phyloP scores from a whole-genome alignment of 2,329 filamentous ascomycete genomes.

The Claviceps cyperi region DNA sequence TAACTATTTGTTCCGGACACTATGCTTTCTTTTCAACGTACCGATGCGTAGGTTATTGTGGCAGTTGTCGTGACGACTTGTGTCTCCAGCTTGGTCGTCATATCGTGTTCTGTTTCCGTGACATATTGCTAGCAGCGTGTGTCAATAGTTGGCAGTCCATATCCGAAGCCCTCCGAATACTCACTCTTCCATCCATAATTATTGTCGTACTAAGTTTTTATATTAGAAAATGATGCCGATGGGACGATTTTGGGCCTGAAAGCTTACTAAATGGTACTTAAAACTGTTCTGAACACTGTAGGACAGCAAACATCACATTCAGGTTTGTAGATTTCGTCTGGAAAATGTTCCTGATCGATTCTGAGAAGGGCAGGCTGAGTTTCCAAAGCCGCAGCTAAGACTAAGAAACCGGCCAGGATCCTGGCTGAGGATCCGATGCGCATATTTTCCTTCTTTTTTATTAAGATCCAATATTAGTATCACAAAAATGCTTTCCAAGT shows the following conservation, averaged over 20 bases:
- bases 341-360: background rate
- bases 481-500: background rate
- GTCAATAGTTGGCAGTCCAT: background rate
- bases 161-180: background rate
- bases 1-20: no score
- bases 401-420: background rate
- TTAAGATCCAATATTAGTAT: background rate
- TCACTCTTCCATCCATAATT: constrained; percentile 4
- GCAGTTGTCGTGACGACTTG: constrained; percentile 9
- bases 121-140: constrained; percentile 5
- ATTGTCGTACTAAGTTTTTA: constrained; percentile 3
- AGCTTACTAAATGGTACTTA: constrained; percentile 3
- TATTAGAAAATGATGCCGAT: background rate
- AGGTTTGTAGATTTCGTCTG: background rate
- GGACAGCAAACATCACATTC: constrained; percentile 3
- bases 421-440: background rate
- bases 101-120: constrained; percentile 8
- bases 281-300: constrained; percentile 2
- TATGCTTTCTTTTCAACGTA: constrained; percentile 1
- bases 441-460: background rate
- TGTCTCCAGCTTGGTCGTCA: constrained; percentile 10
- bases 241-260: background rate
- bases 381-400: background rate
- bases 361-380: background rate
- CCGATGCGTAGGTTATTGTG: constrained; percentile 6